A percentile compares a stretch with the other conserved stretches of the same genome.
Evolutionary conservation across 2,329 filamentous ascomycete genomes (phyloP).

Genomic region (Neonectria punicea): DNA sequence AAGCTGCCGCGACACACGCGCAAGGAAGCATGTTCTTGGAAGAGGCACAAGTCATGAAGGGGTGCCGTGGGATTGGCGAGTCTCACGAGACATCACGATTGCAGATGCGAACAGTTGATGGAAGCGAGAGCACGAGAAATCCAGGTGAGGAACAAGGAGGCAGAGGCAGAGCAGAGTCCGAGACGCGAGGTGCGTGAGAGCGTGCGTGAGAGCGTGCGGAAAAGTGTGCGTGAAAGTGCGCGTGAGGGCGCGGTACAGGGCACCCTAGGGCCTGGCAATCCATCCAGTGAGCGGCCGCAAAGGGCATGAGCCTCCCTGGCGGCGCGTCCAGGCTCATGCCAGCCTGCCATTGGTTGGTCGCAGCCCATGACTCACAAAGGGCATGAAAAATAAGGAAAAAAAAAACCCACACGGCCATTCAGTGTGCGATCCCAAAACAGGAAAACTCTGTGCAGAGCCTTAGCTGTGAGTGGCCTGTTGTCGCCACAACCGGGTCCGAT

Average conservation of each 20-base stretch:
- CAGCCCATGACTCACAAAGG: constrained; percentile 43
- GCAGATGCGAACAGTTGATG: constrained; percentile 2
- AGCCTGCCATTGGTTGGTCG: constrained; percentile 38
- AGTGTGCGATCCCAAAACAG: constrained; percentile 24
- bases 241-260: constrained; percentile 30
- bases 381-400: constrained; percentile 37
- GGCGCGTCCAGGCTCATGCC: constrained; percentile 35
- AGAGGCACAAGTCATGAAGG: constrained; percentile 2
- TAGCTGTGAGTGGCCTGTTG: constrained; percentile 24
- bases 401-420: constrained; percentile 30
- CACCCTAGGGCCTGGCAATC: constrained; percentile 37
- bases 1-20: constrained; percentile 28
- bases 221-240: constrained; percentile 5
- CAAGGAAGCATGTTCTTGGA: constrained; percentile 35
- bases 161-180: background rate
- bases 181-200: constrained; percentile 2
- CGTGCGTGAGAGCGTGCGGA: constrained; percentile 11
- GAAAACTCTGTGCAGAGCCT: constrained; percentile 35
- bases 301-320: constrained; percentile 42
- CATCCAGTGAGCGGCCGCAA: constrained; percentile 47
- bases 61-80: background rate
- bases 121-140: background rate
- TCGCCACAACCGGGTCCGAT: constrained; percentile 18
- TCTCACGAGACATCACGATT: background rate
- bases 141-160: background rate